Evolutionary conservation across 75 land plant genomes (phyloP).

Genomic region (Adiantum capillusveneris): DNA sequence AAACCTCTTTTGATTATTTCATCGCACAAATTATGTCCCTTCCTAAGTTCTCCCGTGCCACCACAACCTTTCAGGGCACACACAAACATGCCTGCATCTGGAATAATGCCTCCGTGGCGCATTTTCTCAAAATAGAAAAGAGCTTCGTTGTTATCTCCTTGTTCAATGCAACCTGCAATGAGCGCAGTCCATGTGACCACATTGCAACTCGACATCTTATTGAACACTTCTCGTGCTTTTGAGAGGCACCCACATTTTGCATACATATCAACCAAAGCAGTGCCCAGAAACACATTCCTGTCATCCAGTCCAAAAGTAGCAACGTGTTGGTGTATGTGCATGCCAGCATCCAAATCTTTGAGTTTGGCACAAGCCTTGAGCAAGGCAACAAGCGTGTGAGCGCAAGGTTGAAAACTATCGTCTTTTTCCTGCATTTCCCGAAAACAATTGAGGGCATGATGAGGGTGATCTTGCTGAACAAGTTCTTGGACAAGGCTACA

Average conservation of each 20-base stretch:
- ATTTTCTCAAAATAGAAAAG: slow-evolving; percentile 14
- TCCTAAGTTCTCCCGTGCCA: slow-evolving; percentile 5
- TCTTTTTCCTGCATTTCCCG: too few species aligned
- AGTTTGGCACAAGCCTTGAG: background rate
- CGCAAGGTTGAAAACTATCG: too few species aligned
- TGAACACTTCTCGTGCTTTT: slow-evolving; percentile 11
- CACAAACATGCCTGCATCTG: slow-evolving; percentile 18
- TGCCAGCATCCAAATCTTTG: background rate
- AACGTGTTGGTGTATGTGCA: background rate
- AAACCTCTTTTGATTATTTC: slow-evolving; percentile 11
- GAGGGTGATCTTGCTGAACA: too few species aligned
- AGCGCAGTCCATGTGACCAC: slow-evolving; percentile 27
- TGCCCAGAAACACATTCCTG: slow-evolving; percentile 1
- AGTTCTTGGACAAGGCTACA: too few species aligned
- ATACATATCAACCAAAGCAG: slow-evolving; percentile 16
- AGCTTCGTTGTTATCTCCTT: slow-evolving; percentile 16
- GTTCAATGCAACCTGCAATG: slow-evolving; percentile 17
- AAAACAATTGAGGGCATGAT: too few species aligned
- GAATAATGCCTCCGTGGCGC: slow-evolving; percentile 14
- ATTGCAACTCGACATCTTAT: slow-evolving; percentile 12
- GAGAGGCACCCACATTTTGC: slow-evolving; percentile 4
- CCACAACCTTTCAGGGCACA: slow-evolving; percentile 22
- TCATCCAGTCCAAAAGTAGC: background rate
- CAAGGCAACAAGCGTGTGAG: background rate
- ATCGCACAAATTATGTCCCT: slow-evolving; percentile 14